phyloP scores from a whole-genome alignment of 83 land plant species.

The Thuja plicata region DNA sequence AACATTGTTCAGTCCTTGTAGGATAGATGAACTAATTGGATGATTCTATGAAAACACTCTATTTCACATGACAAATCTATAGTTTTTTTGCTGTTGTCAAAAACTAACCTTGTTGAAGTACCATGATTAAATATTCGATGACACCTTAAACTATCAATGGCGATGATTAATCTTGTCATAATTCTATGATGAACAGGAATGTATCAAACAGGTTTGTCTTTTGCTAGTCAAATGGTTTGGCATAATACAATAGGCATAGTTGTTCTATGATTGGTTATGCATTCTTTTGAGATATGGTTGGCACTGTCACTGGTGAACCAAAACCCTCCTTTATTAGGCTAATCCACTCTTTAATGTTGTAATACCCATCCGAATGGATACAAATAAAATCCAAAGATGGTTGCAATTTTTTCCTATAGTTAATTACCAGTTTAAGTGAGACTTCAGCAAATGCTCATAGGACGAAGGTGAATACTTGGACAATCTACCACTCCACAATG shows the following conservation, averaged over 20 bases:
- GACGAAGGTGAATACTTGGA: no score
- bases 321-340: neutral
- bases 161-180: neutral
- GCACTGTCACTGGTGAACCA: neutral
- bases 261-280: neutral
- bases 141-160: neutral
- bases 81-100: neutral
- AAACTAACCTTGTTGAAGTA: neutral
- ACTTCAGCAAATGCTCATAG: no score
- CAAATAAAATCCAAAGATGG: no score
- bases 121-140: neutral
- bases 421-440: no score
- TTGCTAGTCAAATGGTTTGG: neutral
- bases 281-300: neutral
- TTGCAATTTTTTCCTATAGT: no score
- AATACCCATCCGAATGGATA: neutral
- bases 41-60: neutral
- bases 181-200: neutral
- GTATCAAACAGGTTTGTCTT: neutral
- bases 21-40: neutral
- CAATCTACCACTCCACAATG: no score
- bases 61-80: neutral
- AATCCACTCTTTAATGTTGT: neutral
- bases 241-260: neutral
- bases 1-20: neutral